Evolutionary conservation across 164 flowering plant species (phyloP), one percentile per base, ranked within the genome.

Genomic region (Nelumbo lutea): DNA sequence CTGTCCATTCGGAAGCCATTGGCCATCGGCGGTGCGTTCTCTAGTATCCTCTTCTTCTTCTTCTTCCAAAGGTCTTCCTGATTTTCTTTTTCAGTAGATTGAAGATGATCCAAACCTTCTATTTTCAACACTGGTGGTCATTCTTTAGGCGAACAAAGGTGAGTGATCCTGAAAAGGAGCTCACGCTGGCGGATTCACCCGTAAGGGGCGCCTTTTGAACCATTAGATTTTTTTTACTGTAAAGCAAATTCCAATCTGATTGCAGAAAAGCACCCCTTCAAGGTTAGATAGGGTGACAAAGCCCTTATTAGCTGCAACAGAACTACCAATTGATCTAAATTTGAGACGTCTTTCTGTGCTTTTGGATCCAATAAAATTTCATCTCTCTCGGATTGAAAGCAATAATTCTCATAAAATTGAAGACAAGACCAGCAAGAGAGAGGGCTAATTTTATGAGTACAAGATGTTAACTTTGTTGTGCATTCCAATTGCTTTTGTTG

Each of bases 401-500:
- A 75, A 72, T 75, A 73, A 77, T 63, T 66, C 57, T 42, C 11
- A 70, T 68, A 63, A 59, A 64, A 42, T 8, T 57, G 42, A 5
- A 45, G 41, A 27, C 42, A 52, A 72, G 43, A 47, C 55, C 57
- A 44, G 41, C 55, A 76, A 60, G 53, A 70, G 70, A 15, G 38
- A 86, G 83, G 89, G 83, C 66, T 68, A 66, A 51, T 69, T 69
- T 74, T 14, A 64, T 78, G 61, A 77, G 72, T 48, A 70, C 75
- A 46, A 82, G 67, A 50, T 65, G 13, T 65, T 70, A 59, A 44
- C 41, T 81, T 41, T 68, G 73, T 3, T 73, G 14, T 70, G 81
- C 76, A 64, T 41, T 89, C 60, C 86, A 67, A 65, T 50, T 87
- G 53, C 80, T 89, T 45, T 2, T 83, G 42, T 48, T 81, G 10